phyloP scores from a whole-genome alignment of 2,329 filamentous ascomycete genomes.

The Talaromyces sp. region DNA sequence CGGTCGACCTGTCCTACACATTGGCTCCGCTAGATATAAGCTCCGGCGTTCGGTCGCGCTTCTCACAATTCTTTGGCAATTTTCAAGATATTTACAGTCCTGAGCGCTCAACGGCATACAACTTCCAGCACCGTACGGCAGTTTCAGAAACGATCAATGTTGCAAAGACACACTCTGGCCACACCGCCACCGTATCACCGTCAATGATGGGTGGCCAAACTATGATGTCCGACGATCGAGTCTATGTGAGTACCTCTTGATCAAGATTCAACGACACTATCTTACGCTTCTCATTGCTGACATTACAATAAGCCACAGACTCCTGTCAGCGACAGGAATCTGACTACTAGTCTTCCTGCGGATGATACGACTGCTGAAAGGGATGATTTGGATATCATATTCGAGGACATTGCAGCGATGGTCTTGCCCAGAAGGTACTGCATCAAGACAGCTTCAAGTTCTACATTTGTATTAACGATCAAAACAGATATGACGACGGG shows the following conservation, averaged over 20 bases:
- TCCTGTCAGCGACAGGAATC: neutral
- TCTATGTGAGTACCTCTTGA: neutral
- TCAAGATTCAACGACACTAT: too few relatives aligned
- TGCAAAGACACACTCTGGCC: neutral
- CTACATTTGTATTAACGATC: neutral
- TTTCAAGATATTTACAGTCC: slow-evolving; percentile 5
- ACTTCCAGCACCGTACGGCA: neutral
- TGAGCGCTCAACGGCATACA: neutral
- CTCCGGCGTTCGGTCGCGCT: slow-evolving; percentile 7
- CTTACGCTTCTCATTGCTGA: neutral
- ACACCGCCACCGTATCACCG: neutral
- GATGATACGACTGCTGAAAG: slow-evolving; percentile 5
- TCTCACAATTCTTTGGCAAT: slow-evolving; percentile 1
- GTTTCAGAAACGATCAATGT: neutral
- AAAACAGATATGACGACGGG: slow-evolving; percentile 16
- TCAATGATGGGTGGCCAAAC: neutral
- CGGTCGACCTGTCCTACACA: slow-evolving; percentile 2
- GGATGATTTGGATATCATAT: slow-evolving; percentile 15
- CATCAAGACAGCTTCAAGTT: neutral
- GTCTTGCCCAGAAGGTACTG: slow-evolving; percentile 17
- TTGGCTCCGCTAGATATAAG: neutral
- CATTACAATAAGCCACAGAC: neutral
- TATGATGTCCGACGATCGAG: neutral
- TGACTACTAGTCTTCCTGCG: neutral
- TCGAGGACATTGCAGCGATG: slow-evolving; percentile 17